Evolutionary conservation across 1,139 yeast genomes (phyloP).

Genomic region (Candida sanyaensis): DNA sequence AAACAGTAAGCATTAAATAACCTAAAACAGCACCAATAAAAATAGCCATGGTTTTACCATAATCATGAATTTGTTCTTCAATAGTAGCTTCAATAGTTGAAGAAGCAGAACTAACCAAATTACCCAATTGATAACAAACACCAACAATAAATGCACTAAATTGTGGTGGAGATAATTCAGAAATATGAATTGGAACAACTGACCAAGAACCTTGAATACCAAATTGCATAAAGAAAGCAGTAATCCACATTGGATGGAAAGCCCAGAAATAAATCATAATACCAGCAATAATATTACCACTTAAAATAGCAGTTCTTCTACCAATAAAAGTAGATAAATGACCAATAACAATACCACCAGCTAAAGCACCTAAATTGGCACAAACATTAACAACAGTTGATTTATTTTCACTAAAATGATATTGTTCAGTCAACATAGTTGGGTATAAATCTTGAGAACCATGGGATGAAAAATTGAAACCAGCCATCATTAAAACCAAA

Average conservation of each 20-base stretch:
- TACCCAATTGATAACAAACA: conserved; percentile 80
- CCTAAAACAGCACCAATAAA: conserved; percentile 79
- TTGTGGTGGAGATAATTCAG: conserved; percentile 77
- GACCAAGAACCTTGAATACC: conserved; percentile 92
- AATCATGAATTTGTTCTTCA: conserved; percentile 24
- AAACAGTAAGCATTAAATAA: conserved; percentile 55
- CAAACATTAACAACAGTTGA: conserved; percentile 40
- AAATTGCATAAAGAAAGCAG: conserved; percentile 79
- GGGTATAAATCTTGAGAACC: conserved; percentile 45
- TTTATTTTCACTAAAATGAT: conserved; percentile 26
- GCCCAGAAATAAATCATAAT: conserved; percentile 78
- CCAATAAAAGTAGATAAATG: conserved; percentile 39
- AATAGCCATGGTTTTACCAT: conserved; percentile 70
- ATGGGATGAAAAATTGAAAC: conserved; percentile 43
- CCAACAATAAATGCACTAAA: conserved; percentile 76
- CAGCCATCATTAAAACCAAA: conserved; percentile 42
- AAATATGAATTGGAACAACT: conserved; percentile 73
- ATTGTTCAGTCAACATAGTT: conserved; percentile 34
- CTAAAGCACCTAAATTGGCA: conserved; percentile 40
- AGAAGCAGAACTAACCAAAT: conserved; percentile 79
- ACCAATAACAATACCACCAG: conserved; percentile 38
- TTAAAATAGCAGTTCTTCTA: conserved; percentile 38
- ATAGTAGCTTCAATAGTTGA: conserved; percentile 80
- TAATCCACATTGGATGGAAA: conserved; percentile 55
- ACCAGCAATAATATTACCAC: conserved; percentile 67